phyloP scores from a whole-genome alignment of 1,284 basidiomycete genomes.

The Vanrija sp. region DNA sequence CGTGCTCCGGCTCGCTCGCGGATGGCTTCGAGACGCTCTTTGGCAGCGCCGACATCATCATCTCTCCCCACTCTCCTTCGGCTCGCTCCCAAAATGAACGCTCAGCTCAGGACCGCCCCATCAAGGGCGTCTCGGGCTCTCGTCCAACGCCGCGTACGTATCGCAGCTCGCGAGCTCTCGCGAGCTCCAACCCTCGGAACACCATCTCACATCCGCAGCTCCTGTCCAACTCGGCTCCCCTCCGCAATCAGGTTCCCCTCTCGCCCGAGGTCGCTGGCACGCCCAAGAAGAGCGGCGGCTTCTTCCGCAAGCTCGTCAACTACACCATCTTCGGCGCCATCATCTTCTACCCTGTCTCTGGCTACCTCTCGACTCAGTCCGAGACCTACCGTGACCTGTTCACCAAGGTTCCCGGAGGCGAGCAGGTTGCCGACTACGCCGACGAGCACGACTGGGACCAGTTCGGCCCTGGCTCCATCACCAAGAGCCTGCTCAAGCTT shows the following conservation, averaged over 20 bases:
- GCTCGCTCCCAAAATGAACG: slow-evolving; percentile 24
- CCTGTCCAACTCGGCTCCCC: slow-evolving; percentile 26
- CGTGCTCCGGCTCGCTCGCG: background rate
- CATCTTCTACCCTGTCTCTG: slow-evolving; percentile 51
- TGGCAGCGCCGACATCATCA: slow-evolving; percentile 1
- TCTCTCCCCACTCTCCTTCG: background rate
- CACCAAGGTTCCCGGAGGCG: slow-evolving; percentile 57
- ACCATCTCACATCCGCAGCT: slow-evolving; percentile 15
- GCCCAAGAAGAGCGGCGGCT: slow-evolving; percentile 13
- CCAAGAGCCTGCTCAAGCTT: slow-evolving; percentile 55
- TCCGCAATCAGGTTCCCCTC: slow-evolving; percentile 18
- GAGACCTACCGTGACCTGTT: slow-evolving; percentile 55
- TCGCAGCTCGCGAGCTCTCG: too few relatives aligned
- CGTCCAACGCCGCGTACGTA: slow-evolving; percentile 36
- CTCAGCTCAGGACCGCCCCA: slow-evolving; percentile 30
- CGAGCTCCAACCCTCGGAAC: background rate
- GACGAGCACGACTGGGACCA: slow-evolving; percentile 71
- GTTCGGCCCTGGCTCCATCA: slow-evolving; percentile 54
- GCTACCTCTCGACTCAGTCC: slow-evolving; percentile 48
- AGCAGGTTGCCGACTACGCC: slow-evolving; percentile 70
- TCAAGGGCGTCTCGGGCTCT: slow-evolving; percentile 24
- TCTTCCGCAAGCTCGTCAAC: slow-evolving; percentile 46
- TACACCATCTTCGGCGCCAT: slow-evolving; percentile 47
- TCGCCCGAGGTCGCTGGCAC: slow-evolving; percentile 17
- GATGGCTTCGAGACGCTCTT: background rate